Evolutionary conservation across 176 grass and related monocot species (phyloP).

Genomic region (Dactylis glomerata): DNA sequence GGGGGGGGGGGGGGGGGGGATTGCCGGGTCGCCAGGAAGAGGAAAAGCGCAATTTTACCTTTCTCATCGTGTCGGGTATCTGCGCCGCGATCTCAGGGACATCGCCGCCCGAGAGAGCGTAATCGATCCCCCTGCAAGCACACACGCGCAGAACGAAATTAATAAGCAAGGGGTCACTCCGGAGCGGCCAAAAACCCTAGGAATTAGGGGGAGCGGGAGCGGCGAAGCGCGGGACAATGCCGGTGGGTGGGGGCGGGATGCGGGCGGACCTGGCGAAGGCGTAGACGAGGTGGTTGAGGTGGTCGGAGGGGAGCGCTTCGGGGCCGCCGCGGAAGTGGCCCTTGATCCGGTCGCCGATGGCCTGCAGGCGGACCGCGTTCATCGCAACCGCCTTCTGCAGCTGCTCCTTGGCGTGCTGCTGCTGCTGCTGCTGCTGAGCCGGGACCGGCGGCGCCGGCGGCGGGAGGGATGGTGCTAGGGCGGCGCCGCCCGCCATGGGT

Average conservation of each 20-base stretch:
- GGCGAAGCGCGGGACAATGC: neutral
- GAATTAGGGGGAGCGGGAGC: neutral
- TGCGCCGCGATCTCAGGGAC: constrained; percentile 45
- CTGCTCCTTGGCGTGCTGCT: constrained; percentile 15
- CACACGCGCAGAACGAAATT: too few species aligned
- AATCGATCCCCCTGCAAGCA: constrained; percentile 82
- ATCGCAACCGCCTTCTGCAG: constrained; percentile 22
- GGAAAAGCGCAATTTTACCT: constrained; percentile 39
- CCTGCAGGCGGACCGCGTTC: constrained; percentile 15
- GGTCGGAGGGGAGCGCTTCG: neutral
- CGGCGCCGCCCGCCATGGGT: constrained; percentile 3
- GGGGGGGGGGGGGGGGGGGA: neutral
- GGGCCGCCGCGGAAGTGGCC: constrained; percentile 19
- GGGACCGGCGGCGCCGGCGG: neutral
- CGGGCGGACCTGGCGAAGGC: constrained; percentile 33
- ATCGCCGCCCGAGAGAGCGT: constrained; percentile 65
- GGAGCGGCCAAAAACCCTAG: constrained; percentile 35
- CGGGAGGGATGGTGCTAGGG: neutral
- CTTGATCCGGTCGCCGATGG: constrained; percentile 35
- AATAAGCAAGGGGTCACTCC: too few species aligned
- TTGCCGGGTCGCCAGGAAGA: neutral
- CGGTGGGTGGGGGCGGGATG: neutral
- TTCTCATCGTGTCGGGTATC: constrained; percentile 64
- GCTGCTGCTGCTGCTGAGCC: neutral
- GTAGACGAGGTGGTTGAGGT: constrained; percentile 41